Conservation (phyloP, 2,329 filamentous ascomycete genomes). For the Acrodontium crateriforme region DNA sequence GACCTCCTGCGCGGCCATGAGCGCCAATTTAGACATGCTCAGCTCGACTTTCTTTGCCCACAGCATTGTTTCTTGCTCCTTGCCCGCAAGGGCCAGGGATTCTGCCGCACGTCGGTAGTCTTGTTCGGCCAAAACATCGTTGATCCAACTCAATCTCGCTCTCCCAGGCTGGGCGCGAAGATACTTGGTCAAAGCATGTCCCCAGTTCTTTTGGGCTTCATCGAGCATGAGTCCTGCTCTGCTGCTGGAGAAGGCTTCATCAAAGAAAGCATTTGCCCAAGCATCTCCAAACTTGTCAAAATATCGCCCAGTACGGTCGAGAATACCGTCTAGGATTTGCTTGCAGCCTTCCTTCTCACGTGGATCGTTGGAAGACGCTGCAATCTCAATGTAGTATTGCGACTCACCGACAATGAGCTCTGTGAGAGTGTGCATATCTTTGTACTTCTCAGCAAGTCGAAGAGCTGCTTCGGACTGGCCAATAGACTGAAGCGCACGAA, state of each 20-base stretch:
- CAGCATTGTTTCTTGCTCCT: constrained; percentile 58
- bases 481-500: constrained; percentile 31
- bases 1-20: constrained; percentile 46
- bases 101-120: constrained; percentile 61
- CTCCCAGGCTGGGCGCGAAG: constrained; percentile 58
- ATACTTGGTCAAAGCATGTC: constrained; percentile 61
- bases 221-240: constrained; percentile 46
- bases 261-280: constrained; percentile 68
- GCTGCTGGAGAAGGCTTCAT: constrained; percentile 56
- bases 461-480: constrained; percentile 45
- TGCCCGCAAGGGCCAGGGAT: constrained; percentile 56
- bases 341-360: constrained; percentile 2
- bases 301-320: constrained; percentile 33
- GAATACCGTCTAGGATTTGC: constrained; percentile 21
- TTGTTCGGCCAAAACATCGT: constrained; percentile 66
- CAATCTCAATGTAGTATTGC: constrained; percentile 23
- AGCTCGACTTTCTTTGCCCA: constrained; percentile 93
- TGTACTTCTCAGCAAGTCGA: constrained; percentile 46
- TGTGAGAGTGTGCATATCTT: constrained; percentile 50
- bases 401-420: constrained; percentile 34
- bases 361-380: constrained; percentile 15
- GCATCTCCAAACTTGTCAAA: constrained; percentile 52
- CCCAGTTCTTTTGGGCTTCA: constrained; percentile 50
- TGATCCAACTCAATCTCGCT: constrained; percentile 83
- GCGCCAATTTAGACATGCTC: constrained; percentile 68